A percentile compares a stretch with the other conserved stretches of the same genome.
phyloP scores from a whole-genome alignment of 2,329 filamentous ascomycete species.

The Colletotrichum cordylinicola region DNA sequence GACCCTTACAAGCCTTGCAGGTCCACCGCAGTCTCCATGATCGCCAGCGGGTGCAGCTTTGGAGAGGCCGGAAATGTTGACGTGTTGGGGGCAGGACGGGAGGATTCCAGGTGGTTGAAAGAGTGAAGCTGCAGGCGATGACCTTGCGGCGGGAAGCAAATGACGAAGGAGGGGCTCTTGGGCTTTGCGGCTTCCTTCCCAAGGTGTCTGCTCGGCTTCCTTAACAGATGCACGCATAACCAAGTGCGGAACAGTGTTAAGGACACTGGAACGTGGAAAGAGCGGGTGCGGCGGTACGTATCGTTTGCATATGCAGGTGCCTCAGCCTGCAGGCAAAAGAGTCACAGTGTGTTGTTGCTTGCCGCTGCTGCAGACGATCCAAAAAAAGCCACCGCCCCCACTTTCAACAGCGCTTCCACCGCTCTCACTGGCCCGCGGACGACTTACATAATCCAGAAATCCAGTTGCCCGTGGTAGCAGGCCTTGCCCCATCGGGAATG shows the following conservation, averaged over 20 bases:
- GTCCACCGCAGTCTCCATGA: neutral
- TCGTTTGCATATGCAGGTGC: neutral
- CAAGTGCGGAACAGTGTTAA: neutral
- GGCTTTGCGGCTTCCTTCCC: neutral
- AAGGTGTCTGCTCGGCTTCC: neutral
- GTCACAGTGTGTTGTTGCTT: neutral
- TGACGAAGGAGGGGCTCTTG: neutral
- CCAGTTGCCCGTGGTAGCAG: constrained; percentile 26
- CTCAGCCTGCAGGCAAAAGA: neutral
- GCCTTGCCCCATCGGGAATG: neutral
- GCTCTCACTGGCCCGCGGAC: neutral
- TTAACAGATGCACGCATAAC: too few species aligned
- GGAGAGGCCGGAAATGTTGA: neutral
- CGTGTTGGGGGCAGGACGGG: neutral
- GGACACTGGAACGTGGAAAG: neutral
- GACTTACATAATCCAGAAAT: neutral
- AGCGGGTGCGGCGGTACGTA: neutral
- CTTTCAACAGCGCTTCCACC: neutral
- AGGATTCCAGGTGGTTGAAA: neutral
- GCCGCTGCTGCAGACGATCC: neutral
- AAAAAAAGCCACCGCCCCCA: constrained; percentile 9
- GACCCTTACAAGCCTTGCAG: neutral
- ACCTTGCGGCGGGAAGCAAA: neutral
- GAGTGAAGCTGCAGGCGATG: neutral
- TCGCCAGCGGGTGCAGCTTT: neutral